phyloP scores from a whole-genome alignment of 208 protist species.

The Leishmania aethiopica region DNA sequence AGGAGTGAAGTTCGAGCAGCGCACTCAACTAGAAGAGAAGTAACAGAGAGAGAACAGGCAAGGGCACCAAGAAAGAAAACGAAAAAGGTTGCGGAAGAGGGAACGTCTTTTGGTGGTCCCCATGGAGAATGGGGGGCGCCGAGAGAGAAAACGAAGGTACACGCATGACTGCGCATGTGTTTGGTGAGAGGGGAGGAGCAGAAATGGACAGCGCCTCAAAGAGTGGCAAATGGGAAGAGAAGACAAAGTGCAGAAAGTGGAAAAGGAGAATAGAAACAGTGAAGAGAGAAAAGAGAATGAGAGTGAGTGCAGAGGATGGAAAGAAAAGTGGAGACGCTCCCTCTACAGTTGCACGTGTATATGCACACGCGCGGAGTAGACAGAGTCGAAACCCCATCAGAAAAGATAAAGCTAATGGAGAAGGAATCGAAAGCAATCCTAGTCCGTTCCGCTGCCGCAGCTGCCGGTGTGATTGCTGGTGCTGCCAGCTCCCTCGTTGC shows the following conservation, averaged over 20 bases:
- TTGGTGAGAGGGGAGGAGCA: background rate
- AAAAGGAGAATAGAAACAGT: background rate
- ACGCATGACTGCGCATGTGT: background rate
- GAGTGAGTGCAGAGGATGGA: background rate
- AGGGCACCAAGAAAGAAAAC: background rate
- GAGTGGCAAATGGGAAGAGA: slow-evolving; percentile 3
- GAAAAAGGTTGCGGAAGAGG: background rate
- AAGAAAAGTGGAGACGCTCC: background rate
- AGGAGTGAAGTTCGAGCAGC: background rate
- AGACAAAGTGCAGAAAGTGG: background rate
- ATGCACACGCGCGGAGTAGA: background rate
- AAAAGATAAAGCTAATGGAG: background rate
- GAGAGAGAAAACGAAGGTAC: background rate
- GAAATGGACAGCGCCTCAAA: background rate
- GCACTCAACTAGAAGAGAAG: background rate
- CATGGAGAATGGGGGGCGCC: background rate
- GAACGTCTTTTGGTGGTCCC: background rate
- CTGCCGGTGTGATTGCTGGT: slow-evolving; percentile 33
- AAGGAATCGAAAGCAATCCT: background rate
- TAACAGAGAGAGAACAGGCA: background rate
- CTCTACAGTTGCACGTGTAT: background rate
- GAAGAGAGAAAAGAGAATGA: background rate
- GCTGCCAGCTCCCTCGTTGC: slow-evolving; percentile 27
- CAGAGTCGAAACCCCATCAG: background rate
- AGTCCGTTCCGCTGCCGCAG: slow-evolving; percentile 34